Percentiles rank a stretch among this genome's conserved stretches.
Conservation (phyloP, 83 land plant species). For the Isoetes engelmannii region DNA sequence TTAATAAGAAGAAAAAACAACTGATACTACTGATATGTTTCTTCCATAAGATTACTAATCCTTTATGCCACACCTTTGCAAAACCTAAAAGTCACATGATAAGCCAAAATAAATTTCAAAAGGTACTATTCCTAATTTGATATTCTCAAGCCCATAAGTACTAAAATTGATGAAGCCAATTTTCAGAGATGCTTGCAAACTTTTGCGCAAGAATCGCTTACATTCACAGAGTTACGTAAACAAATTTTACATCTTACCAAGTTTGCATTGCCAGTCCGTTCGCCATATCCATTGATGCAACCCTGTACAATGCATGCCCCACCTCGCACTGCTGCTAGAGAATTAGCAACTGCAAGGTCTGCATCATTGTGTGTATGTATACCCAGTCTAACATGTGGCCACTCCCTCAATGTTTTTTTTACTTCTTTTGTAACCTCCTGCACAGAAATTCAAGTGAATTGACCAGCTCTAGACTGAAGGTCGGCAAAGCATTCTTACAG, state of each 20-base stretch:
- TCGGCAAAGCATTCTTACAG: too few species aligned
- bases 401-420: not conserved
- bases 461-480: not conserved
- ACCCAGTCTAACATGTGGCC: slow-evolving; percentile 20
- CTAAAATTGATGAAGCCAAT: not conserved
- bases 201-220: not conserved
- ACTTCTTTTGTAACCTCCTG: slow-evolving; percentile 19
- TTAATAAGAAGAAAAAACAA: too few species aligned
- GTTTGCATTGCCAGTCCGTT: slow-evolving; percentile 26
- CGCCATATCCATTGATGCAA: slow-evolving; percentile 24
- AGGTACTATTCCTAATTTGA: not conserved
- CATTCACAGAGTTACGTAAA: too few species aligned
- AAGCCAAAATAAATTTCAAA: too few species aligned
- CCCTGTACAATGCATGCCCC: slow-evolving; percentile 22
- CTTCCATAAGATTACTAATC: too few species aligned
- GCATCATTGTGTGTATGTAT: slow-evolving; percentile 23
- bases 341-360: slow-evolving; percentile 21
- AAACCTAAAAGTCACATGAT: too few species aligned
- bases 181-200: not conserved
- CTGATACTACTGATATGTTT: too few species aligned
- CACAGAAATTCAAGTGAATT: not conserved
- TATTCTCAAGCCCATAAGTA: not conserved
- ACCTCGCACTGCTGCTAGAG: slow-evolving; percentile 21
- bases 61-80: too few species aligned
- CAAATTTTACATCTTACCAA: slow-evolving; percentile 5